phyloP scores from a whole-genome alignment of 352 stramenopile species.

The Pythium phragmiticola region DNA sequence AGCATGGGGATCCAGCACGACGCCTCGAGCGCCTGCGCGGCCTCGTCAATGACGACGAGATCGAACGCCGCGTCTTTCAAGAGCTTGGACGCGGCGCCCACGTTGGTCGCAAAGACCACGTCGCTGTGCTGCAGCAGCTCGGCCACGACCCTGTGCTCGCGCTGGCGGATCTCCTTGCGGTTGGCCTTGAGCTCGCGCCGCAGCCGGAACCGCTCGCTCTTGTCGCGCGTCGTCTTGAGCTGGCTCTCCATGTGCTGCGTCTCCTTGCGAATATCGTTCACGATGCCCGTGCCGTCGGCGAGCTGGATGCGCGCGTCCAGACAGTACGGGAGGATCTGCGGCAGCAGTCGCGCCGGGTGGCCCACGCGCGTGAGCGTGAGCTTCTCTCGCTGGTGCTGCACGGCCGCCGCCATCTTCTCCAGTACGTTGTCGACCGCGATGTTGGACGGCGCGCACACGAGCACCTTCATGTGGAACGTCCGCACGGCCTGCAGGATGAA shows the following conservation, averaged over 20 bases:
- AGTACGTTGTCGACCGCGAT: conserved; percentile 98
- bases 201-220: conserved; percentile 44
- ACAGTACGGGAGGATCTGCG: conserved; percentile 90
- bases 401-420: conserved; percentile 83
- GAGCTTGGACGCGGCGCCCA: conserved; percentile 91
- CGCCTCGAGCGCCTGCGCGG: conserved; percentile 95
- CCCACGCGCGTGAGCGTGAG: conserved; percentile 81
- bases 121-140: conserved; percentile 91
- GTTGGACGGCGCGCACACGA: conserved; percentile 98
- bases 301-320: conserved; percentile 92
- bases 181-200: conserved; percentile 88
- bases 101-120: conserved; percentile 96
- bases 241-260: conserved; percentile 64
- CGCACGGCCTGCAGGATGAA: conserved; percentile 94
- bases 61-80: conserved; percentile 93
- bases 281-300: conserved; percentile 95
- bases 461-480: conserved; percentile 82
- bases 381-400: conserved; percentile 24
- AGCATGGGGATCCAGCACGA: conserved; percentile 97
- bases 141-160: conserved; percentile 93
- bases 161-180: conserved; percentile 92
- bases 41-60: conserved; percentile 96
- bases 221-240: conserved; percentile 57
- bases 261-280: conserved; percentile 94
- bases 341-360: conserved; percentile 93